Base-by-base conservation (phyloP, 495 filamentous ascomycete genomes). In the Tuber aestivum region DNA sequence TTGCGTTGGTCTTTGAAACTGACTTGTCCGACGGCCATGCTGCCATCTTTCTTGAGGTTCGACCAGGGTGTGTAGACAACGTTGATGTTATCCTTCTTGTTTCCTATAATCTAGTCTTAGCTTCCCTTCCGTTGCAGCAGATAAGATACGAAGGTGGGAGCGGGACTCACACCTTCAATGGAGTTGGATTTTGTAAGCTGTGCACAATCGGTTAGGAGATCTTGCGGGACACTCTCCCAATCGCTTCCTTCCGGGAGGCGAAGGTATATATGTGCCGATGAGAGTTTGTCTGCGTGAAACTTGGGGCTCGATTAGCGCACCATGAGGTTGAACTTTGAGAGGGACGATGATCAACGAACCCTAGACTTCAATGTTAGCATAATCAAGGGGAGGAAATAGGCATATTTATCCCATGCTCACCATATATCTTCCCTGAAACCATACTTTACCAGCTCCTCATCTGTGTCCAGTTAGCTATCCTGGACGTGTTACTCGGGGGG, bases 161-260 rank as follows among this genome's bases (percentile, higher is more conserved):
- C 16, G 65, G 40, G 40, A 65, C 48, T 35, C 48, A 76, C 82
- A 93, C 93, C 96, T 85, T 99, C 95, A 81, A 99, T 99, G 44
- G 94, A 97, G 85, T 99, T 99, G 72, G 95, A 94, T 85, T 99
- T 99, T 71, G 95, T 99, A 73, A 99, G 87, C 84, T 99, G 95
- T 32, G 90, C 94, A 79, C 95, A 93, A 84, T 99, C 95, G 70
- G 88, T 90, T 44, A 99, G 78, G 35, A 99, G 87, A 8, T 90
- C 89, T 74, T 89, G 78, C 3, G 92, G 89, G 74, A 99, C 92
- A 48, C 88, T 86, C 27, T 97, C 94, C 95, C 95, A 99, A 70
- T 88, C 87, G 81, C 96, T 89, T 69, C 92, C 93, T 65, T 95
- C 91, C 27, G 87, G 88, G 45, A 97, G 87, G 18, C 95, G 91